A percentile compares a stretch with the other conserved stretches of the same genome.
Conservation (phyloP, 495 filamentous ascomycete genomes). For the Xylaria castorea region DNA sequence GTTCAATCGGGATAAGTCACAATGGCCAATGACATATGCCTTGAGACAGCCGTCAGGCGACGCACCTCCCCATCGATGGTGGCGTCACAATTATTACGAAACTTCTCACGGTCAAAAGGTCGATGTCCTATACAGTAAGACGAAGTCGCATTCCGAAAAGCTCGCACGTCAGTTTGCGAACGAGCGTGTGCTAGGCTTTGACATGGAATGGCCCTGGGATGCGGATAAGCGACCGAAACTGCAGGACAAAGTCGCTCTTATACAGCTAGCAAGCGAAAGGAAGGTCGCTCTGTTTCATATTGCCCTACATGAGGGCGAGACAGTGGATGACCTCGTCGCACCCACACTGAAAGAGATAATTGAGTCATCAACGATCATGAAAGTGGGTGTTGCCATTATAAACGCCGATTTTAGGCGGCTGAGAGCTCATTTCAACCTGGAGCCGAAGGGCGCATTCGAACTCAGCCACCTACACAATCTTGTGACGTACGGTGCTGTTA, state of each 20-base stretch:
- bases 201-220: constrained; percentile 74
- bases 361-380: constrained; percentile 65
- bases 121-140: constrained; percentile 26
- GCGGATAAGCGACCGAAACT: constrained; percentile 48
- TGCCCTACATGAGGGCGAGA: constrained; percentile 57
- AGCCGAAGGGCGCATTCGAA: constrained; percentile 67
- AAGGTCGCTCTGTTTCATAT: constrained; percentile 75
- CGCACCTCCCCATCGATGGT: constrained; percentile 14
- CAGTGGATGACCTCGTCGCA: constrained; percentile 60
- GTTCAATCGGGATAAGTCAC: constrained; percentile 27
- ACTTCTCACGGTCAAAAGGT: background rate
- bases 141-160: constrained; percentile 44
- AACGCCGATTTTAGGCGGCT: constrained; percentile 71
- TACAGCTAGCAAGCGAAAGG: constrained; percentile 73
- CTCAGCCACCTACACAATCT: constrained; percentile 72
- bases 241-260: constrained; percentile 66
- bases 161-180: constrained; percentile 63
- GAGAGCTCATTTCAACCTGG: constrained; percentile 61
- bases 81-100: constrained; percentile 27
- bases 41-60: background rate
- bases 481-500: constrained; percentile 59
- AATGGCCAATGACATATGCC: constrained; percentile 32
- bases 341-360: constrained; percentile 67
- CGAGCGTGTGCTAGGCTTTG: constrained; percentile 71
- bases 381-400: constrained; percentile 68